Evolutionary conservation across 495 filamentous ascomycete species (phyloP).

Genomic region (Symbiotaphrina buchneri): DNA sequence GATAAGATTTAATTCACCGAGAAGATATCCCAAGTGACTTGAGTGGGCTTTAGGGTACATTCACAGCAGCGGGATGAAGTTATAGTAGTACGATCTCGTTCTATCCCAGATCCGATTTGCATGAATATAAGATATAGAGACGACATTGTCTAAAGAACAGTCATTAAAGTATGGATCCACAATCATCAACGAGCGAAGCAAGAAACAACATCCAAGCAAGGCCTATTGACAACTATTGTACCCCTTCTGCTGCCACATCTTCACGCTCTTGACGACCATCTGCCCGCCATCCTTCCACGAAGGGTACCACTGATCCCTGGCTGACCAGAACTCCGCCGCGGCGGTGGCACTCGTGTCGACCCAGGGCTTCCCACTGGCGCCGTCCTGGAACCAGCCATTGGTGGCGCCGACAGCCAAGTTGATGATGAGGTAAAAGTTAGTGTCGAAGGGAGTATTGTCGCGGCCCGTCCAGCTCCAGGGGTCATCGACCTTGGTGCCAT

Average conservation of each 20-base stretch:
- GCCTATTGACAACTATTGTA: no score
- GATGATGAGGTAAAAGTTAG: constrained; percentile 60
- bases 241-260: constrained; percentile 72
- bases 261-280: constrained; percentile 50
- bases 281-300: constrained; percentile 45
- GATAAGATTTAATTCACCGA: no score
- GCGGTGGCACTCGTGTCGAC: constrained; percentile 40
- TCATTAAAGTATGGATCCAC: no score
- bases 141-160: no score
- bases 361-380: constrained; percentile 53
- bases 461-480: constrained; percentile 43
- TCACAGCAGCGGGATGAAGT: no score
- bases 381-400: constrained; percentile 70
- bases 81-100: no score
- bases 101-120: no score
- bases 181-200: no score
- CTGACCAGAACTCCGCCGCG: constrained; percentile 51
- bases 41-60: no score
- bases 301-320: constrained; percentile 40
- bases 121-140: no score
- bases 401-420: constrained; percentile 67
- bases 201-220: no score
- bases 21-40: no score
- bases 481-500: constrained; percentile 44
- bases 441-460: constrained; percentile 53